Evolutionary conservation across 2,329 filamentous ascomycete species (phyloP).

Genomic region (Venturia aucupariae): DNA sequence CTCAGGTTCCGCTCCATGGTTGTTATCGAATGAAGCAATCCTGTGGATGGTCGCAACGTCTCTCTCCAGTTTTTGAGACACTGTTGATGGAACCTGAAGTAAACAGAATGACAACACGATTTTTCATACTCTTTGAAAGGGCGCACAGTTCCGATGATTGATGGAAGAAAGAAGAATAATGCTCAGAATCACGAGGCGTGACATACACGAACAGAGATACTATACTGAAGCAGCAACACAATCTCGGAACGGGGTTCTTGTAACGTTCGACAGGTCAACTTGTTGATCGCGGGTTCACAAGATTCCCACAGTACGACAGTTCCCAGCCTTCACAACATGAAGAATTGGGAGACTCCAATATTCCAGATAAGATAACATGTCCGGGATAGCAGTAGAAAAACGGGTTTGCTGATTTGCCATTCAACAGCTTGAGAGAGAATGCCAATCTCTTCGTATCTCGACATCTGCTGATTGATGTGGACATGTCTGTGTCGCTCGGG

Average conservation of each 20-base stretch:
- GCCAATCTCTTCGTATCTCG: neutral
- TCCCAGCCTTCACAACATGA: conserved; percentile 8
- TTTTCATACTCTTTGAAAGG: neutral
- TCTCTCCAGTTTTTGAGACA: neutral
- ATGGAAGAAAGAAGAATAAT: neutral
- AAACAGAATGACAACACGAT: neutral
- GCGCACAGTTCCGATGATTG: neutral
- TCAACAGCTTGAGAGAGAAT: neutral
- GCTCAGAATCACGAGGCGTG: neutral
- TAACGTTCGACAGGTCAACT: conserved; percentile 3
- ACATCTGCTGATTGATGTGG: neutral
- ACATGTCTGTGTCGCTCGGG: neutral
- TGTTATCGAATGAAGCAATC: neutral
- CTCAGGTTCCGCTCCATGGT: neutral
- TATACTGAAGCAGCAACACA: neutral
- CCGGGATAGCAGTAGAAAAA: neutral
- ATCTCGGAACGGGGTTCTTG: neutral
- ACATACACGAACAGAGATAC: neutral
- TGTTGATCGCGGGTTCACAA: neutral
- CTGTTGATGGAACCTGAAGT: no score
- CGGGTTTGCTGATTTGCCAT: neutral
- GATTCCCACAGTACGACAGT: neutral
- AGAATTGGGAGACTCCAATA: neutral
- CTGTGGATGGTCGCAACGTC: neutral
- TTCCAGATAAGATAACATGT: neutral